Evolutionary conservation across 768 basidiomycete species (phyloP).

Genomic region (Pseudohyphozyma bogoriensis): DNA sequence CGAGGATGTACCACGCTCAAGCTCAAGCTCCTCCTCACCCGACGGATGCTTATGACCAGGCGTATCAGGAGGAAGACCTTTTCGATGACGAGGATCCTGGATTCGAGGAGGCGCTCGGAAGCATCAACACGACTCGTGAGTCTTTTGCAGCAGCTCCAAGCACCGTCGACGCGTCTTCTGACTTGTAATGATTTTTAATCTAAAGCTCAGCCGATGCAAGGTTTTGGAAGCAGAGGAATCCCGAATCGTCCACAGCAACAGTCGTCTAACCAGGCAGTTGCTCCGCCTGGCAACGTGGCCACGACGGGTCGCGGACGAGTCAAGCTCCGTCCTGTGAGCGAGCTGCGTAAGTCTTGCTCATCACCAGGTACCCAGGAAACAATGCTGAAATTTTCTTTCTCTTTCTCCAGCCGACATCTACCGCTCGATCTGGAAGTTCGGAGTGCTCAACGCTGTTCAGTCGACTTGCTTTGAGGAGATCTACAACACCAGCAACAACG

Average conservation of each 20-base stretch:
- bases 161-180: neutral
- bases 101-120: neutral
- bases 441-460: constrained; percentile 84
- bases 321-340: constrained; percentile 15
- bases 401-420: constrained; percentile 59
- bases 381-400: neutral
- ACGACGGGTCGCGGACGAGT: neutral
- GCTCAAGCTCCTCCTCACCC: too few species aligned
- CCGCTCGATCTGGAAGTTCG: constrained; percentile 72
- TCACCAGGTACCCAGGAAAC: neutral
- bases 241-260: neutral
- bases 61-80: neutral
- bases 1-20: too few species aligned
- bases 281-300: neutral
- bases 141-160: neutral
- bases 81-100: neutral
- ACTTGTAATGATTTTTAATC: neutral
- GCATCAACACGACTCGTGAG: neutral
- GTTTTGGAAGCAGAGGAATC: neutral
- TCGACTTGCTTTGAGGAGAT: constrained; percentile 62
- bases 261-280: neutral
- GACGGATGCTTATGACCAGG: too few species aligned
- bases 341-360: constrained; percentile 4
- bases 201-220: neutral
- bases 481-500: constrained; percentile 36